A percentile compares a stretch with the other conserved stretches of the same genome.
Evolutionary conservation across 306 rosid species (phyloP).

Genomic region (Gillenia trifoliata): DNA sequence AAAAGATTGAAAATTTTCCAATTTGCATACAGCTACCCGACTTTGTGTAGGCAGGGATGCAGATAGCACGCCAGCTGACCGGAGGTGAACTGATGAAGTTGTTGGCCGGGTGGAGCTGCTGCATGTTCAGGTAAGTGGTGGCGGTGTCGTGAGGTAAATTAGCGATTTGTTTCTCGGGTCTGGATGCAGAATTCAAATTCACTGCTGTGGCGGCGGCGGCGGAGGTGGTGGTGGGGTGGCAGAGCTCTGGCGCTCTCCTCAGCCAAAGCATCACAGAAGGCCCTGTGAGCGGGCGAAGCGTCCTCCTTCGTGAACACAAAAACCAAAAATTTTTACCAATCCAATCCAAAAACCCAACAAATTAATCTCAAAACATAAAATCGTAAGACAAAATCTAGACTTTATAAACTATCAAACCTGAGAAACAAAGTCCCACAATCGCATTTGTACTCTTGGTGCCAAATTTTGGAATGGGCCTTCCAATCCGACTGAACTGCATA

Average conservation of each 20-base stretch:
- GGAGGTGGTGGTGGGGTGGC: constrained; percentile 16
- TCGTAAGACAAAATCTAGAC: too few relatives aligned
- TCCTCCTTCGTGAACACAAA: constrained; percentile 56
- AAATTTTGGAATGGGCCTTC: constrained; percentile 90
- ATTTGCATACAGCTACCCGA: constrained; percentile 42
- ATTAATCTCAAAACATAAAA: neutral
- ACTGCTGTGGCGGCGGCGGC: constrained; percentile 8
- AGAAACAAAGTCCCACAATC: constrained; percentile 83
- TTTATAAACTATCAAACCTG: constrained; percentile 32
- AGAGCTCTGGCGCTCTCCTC: constrained; percentile 62
- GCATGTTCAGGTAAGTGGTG: neutral
- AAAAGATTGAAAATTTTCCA: constrained; percentile 16
- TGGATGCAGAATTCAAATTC: constrained; percentile 35
- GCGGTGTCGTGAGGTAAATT: constrained; percentile 19
- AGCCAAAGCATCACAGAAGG: constrained; percentile 90
- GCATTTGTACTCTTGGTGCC: constrained; percentile 90
- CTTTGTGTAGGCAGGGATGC: constrained; percentile 43
- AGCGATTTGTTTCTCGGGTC: constrained; percentile 28
- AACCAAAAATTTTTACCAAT: constrained; percentile 16
- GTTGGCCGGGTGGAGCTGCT: constrained; percentile 8
- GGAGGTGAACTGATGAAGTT: constrained; percentile 29
- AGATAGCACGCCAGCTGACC: constrained; percentile 33
- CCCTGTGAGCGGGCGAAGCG: constrained; percentile 98
- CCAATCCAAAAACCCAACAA: constrained; percentile 2
- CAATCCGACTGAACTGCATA: constrained; percentile 98